Percentiles rank a stretch among this genome's conserved stretches.
Conservation (phyloP, 2,329 filamentous ascomycete genomes). For the Onygenales sp. region DNA sequence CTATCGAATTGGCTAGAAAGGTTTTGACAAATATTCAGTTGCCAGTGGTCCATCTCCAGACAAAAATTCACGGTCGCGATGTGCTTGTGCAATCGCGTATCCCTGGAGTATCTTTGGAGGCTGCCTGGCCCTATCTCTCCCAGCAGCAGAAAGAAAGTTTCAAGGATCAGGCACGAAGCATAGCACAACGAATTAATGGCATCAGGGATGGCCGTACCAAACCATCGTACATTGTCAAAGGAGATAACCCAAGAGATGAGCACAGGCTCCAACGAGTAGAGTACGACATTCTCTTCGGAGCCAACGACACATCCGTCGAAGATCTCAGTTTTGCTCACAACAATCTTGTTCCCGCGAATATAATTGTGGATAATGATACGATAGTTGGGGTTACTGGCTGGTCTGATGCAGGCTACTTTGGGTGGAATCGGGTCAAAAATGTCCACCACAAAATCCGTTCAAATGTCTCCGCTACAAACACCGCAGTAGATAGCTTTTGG, state of each 20-base stretch:
- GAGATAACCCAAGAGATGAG: neutral
- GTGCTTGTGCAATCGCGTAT: conserved; percentile 31
- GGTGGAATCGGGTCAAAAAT: conserved; percentile 22
- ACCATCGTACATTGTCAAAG: conserved; percentile 6
- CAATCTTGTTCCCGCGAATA: conserved; percentile 26
- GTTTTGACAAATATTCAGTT: conserved; percentile 24
- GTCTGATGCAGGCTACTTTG: conserved; percentile 32
- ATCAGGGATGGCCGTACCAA: conserved; percentile 2
- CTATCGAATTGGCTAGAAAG: conserved; percentile 26
- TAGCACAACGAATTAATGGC: conserved; percentile 16
- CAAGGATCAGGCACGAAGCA: conserved; percentile 28
- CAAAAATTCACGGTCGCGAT: conserved; percentile 29
- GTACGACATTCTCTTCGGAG: conserved; percentile 23
- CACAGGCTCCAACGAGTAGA: conserved; percentile 16
- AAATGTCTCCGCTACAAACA: conserved; percentile 12
- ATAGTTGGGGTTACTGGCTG: conserved; percentile 32
- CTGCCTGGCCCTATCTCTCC: conserved; percentile 19
- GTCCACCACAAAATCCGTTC: conserved; percentile 25
- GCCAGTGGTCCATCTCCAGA: conserved; percentile 27
- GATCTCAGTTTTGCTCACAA: conserved; percentile 28
- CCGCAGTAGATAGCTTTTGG: conserved; percentile 20
- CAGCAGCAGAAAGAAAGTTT: conserved; percentile 22
- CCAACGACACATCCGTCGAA: conserved; percentile 15
- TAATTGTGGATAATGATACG: conserved; percentile 27
- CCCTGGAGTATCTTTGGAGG: conserved; percentile 29